Percentiles rank a stretch among this genome's conserved stretches.
Conservation (phyloP, 1,284 basidiomycete species). For the Ustilago bromivora region DNA sequence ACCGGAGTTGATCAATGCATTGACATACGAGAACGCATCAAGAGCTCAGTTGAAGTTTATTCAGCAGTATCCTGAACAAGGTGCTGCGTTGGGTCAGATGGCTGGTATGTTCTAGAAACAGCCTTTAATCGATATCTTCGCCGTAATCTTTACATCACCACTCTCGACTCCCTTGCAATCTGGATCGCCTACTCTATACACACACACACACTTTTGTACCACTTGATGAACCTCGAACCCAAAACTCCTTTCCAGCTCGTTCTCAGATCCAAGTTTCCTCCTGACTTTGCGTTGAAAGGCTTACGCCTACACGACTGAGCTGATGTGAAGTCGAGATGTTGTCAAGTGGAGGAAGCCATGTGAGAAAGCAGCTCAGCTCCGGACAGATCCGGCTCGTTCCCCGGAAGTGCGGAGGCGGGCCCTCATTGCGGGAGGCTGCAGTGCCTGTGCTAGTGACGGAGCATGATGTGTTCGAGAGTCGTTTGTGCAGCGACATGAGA, state of each 20-base stretch:
- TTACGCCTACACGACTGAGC: not conserved
- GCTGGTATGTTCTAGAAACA: conserved; percentile 52
- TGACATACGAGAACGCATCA: conserved; percentile 81
- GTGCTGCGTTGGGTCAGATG: conserved; percentile 62
- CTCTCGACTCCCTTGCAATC: not conserved
- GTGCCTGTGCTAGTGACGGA: too few species aligned
- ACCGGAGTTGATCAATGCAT: conserved; percentile 86
- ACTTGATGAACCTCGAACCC: not conserved
- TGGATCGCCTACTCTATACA: not conserved
- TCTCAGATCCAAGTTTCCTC: not conserved
- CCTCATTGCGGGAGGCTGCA: too few species aligned
- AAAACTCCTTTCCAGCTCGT: conserved; percentile 3
- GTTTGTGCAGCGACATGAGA: not conserved
- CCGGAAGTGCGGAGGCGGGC: too few species aligned
- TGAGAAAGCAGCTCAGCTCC: not conserved
- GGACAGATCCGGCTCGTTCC: not conserved
- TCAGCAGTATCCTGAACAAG: conserved; percentile 66
- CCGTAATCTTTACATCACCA: not conserved
- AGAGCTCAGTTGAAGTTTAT: conserved; percentile 66
- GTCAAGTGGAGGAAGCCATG: not conserved
- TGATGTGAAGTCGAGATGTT: not conserved
- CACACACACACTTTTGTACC: conserved; percentile 2
- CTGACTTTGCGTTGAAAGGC: not conserved
- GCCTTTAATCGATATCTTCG: not conserved
- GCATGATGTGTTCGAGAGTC: not conserved